Evolutionary conservation across 441 rosid genomes (phyloP).

Genomic region (Dalechampia spathulata): DNA sequence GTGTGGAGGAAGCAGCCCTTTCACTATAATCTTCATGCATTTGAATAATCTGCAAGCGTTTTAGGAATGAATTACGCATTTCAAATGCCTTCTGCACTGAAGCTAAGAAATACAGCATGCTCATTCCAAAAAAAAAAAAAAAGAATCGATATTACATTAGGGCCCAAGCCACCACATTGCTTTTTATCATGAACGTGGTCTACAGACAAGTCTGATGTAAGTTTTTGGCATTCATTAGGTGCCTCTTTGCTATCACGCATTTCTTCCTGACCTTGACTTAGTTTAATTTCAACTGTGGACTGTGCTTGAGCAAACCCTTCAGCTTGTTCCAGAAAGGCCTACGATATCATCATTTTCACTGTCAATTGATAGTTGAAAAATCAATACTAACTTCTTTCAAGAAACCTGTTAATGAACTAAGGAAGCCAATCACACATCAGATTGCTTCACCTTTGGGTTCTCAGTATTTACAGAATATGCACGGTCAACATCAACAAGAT

Average conservation of each 20-base stretch:
- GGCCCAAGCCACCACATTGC: slow-evolving; percentile 11
- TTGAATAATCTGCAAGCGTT: slow-evolving; percentile 17
- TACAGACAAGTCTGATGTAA: slow-evolving; percentile 12
- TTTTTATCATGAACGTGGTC: slow-evolving; percentile 20
- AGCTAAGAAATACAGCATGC: slow-evolving; percentile 8
- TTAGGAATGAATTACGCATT: slow-evolving; percentile 14
- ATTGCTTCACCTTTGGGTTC: slow-evolving; percentile 14
- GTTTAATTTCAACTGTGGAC: slow-evolving; percentile 6
- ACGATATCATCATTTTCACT: slow-evolving; percentile 11
- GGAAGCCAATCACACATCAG: slow-evolving; percentile 12
- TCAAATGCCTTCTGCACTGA: slow-evolving; percentile 13
- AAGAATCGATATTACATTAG: slow-evolving; percentile 28
- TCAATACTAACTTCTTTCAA: not conserved
- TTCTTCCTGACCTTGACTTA: slow-evolving; percentile 11
- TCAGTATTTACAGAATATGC: slow-evolving; percentile 18
- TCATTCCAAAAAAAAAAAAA: slow-evolving; percentile 3
- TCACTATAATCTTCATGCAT: slow-evolving; percentile 15
- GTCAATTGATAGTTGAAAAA: slow-evolving; percentile 9
- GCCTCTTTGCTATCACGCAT: slow-evolving; percentile 1
- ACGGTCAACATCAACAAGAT: slow-evolving; percentile 30
- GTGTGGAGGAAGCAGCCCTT: slow-evolving; percentile 8
- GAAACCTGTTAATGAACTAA: slow-evolving; percentile 12
- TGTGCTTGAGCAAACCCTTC: slow-evolving; percentile 19
- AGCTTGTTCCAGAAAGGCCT: slow-evolving; percentile 7
- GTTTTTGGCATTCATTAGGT: slow-evolving; percentile 15